Evolutionary conservation across 129 eudicot genomes (phyloP), one percentile per base, ranked within the genome.

Genomic region (Sambucus nigra): DNA sequence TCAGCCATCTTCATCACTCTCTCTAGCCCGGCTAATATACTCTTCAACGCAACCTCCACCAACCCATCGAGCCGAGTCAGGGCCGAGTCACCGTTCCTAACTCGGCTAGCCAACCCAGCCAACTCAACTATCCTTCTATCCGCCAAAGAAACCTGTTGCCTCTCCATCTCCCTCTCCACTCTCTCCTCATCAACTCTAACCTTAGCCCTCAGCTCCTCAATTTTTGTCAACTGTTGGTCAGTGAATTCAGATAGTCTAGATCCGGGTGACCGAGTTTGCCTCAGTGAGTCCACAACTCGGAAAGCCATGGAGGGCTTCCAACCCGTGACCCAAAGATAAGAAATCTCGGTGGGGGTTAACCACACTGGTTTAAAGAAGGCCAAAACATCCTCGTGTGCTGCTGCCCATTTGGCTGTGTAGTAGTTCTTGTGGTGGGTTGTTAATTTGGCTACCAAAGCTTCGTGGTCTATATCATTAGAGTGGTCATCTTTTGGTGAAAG

Each of bases 141-240:
- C 0, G 86, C 84, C 65, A 83, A 15, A 15, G 66, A 68, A 65
- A 80, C 91, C 50, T 88, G 94, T 35, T 72, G 91, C 63, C 94
- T 73, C 70, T 88, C 96, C 83, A 80, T 74, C 29, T 83, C 87
- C 38, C 94, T 77, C 72, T 88, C 96, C 22, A 88, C 96, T 58
- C 67, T 88, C 59, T 65, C 80, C 39, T 88, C 96, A 57, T 83
- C 94, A 25, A 55, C 35, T 71, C 33, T 75, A 0, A 88, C 75
- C 71, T 73, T 80, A 19, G 46, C 26, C 41, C 73, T 69, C 69
- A 88, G 53, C 47, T 67, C 76, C 22, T 64, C 77, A 0, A 88
- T 67, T 64, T 29, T 73, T 56, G 35, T 69, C 58, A 60, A 33
- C 53, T 88, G 94, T 13, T 71, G 82, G 19, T 75, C 86, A 5